Evolutionary conservation across 208 protist species (phyloP).

Genomic region (Wallacemonas sp.): DNA sequence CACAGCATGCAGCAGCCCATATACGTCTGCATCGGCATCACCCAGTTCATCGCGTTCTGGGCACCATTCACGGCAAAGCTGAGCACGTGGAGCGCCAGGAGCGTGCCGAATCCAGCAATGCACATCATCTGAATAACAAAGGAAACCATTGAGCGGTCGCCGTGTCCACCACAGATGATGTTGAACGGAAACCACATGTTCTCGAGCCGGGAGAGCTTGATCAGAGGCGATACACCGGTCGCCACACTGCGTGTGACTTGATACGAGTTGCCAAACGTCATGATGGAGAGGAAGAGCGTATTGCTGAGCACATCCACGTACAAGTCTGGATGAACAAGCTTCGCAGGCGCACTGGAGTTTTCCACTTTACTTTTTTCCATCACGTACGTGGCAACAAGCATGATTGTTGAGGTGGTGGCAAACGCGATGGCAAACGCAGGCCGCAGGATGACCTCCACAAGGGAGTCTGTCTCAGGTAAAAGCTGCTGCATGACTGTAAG

Average conservation of each 20-base stretch:
- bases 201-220: constrained; percentile 23
- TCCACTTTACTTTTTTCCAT: constrained; percentile 42
- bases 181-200: constrained; percentile 31
- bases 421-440: constrained; percentile 39
- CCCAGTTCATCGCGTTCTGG: constrained; percentile 28
- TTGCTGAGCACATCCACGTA: constrained; percentile 35
- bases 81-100: constrained; percentile 18
- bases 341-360: constrained; percentile 25
- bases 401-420: constrained; percentile 23
- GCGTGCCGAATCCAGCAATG: constrained; percentile 25
- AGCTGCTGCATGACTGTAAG: constrained; percentile 22
- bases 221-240: constrained; percentile 30
- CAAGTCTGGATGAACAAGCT: constrained; percentile 21
- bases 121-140: constrained; percentile 34
- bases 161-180: constrained; percentile 26
- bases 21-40: constrained; percentile 21
- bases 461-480: constrained; percentile 39
- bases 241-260: constrained; percentile 41
- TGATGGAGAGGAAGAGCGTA: constrained; percentile 22
- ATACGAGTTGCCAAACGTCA: constrained; percentile 28
- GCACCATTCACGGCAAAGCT: constrained; percentile 24
- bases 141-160: constrained; percentile 26
- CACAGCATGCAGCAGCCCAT: constrained; percentile 28
- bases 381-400: constrained; percentile 34
- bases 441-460: constrained; percentile 33